Evolutionary conservation across 2,329 filamentous ascomycete genomes (phyloP).

Genomic region (Cercospora zeae-maydis): DNA sequence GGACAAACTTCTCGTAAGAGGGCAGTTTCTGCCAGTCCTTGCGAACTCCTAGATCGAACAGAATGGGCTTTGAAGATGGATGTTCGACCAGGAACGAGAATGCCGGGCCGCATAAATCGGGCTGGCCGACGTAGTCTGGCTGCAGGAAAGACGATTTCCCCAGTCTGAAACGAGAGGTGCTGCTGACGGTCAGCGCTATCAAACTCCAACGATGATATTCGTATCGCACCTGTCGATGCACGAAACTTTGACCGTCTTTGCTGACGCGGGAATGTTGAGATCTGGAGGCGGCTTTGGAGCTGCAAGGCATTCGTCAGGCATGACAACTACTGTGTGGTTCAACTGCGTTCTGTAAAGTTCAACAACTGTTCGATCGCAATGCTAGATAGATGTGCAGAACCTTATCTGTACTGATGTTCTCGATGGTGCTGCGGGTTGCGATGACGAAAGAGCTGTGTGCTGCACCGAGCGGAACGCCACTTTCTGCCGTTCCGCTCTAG

Average conservation of each 20-base stretch:
- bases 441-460: not conserved
- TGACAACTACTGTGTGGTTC: not conserved
- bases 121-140: slow-evolving; percentile 40
- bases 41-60: slow-evolving; percentile 49
- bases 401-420: not conserved
- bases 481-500: not conserved
- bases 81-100: slow-evolving; percentile 51
- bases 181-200: slow-evolving; percentile 13
- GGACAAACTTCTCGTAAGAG: slow-evolving; percentile 32
- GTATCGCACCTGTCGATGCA: slow-evolving; percentile 35
- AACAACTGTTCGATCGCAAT: not conserved
- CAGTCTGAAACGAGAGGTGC: slow-evolving; percentile 35
- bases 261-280: slow-evolving; percentile 35
- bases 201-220: not conserved
- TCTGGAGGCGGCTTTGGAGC: slow-evolving; percentile 32
- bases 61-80: slow-evolving; percentile 39
- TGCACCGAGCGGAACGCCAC: too few relatives aligned
- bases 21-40: slow-evolving; percentile 47
- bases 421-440: not conserved
- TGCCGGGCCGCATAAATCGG: slow-evolving; percentile 39
- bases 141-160: slow-evolving; percentile 37
- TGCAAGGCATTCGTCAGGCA: slow-evolving; percentile 20
- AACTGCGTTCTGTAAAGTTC: not conserved
- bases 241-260: slow-evolving; percentile 35
- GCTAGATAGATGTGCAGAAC: not conserved